Conservation (phyloP, 352 stramenopile genomes). For the Aphanomyces euteiches region DNA sequence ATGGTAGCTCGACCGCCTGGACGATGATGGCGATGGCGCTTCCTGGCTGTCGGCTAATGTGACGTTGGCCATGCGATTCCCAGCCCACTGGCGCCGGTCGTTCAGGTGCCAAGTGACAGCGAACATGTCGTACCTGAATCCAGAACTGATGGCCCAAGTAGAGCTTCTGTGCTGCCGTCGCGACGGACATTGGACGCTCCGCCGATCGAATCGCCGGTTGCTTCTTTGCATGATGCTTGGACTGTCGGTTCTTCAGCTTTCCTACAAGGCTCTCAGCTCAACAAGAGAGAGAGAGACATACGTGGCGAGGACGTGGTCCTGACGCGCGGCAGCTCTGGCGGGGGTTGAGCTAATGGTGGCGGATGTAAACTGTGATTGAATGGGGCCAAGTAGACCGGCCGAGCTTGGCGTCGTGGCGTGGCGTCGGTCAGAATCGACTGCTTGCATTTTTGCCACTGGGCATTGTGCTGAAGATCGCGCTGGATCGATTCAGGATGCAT, state of each 20-base stretch:
- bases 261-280: too few species aligned
- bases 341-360: neutral
- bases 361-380: slow-evolving; percentile 19
- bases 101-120: neutral
- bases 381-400: slow-evolving; percentile 4
- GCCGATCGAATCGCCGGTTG: too few species aligned
- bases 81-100: neutral
- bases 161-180: slow-evolving; percentile 9
- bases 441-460: slow-evolving; percentile 54
- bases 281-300: too few species aligned
- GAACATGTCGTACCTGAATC: slow-evolving; percentile 9
- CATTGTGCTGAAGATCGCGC: slow-evolving; percentile 46
- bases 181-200: neutral
- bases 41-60: neutral
- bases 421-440: slow-evolving; percentile 34
- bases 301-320: too few species aligned
- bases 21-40: neutral
- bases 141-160: slow-evolving; percentile 7
- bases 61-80: slow-evolving; percentile 4
- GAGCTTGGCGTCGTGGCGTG: slow-evolving; percentile 2
- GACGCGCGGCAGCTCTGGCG: too few species aligned
- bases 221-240: too few species aligned
- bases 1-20: too few species aligned
- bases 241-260: too few species aligned
- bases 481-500: slow-evolving; percentile 44